phyloP scores from a whole-genome alignment of 2,329 filamentous ascomycete species.

The Botrytis paeoniae region DNA sequence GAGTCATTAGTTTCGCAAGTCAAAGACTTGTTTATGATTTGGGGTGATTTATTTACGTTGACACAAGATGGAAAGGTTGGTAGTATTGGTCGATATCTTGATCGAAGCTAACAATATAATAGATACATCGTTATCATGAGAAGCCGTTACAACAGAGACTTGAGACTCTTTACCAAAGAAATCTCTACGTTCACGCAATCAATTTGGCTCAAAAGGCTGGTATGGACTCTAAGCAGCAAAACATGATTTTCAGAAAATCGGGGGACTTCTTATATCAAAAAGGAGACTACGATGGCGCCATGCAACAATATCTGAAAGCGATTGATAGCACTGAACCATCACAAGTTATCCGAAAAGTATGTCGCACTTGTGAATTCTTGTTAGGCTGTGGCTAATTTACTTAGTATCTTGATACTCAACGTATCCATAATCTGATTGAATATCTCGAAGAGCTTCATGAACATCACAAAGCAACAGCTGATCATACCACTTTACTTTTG shows the following conservation, averaged over 20 bases:
- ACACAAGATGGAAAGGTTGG: slow-evolving; percentile 86
- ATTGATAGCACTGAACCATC: slow-evolving; percentile 96
- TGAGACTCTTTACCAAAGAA: slow-evolving; percentile 89
- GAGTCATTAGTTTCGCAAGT: slow-evolving; percentile 81
- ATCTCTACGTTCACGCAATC: slow-evolving; percentile 87
- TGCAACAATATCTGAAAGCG: slow-evolving; percentile 95
- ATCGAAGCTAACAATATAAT: slow-evolving; percentile 42
- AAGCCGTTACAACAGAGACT: slow-evolving; percentile 87
- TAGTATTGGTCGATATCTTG: background rate
- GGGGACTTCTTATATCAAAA: slow-evolving; percentile 94
- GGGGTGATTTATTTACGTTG: slow-evolving; percentile 89
- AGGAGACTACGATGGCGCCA: slow-evolving; percentile 94
- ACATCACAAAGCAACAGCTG: slow-evolving; percentile 85
- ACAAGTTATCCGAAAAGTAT: slow-evolving; percentile 87
- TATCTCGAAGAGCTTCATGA: slow-evolving; percentile 96
- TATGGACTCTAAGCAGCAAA: slow-evolving; percentile 76
- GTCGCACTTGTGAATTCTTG: background rate
- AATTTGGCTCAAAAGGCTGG: slow-evolving; percentile 88
- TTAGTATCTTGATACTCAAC: slow-evolving; percentile 90
- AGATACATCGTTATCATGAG: slow-evolving; percentile 87
- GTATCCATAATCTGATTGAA: slow-evolving; percentile 95
- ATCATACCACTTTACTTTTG: slow-evolving; percentile 89
- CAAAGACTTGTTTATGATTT: slow-evolving; percentile 76
- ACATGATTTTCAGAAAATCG: slow-evolving; percentile 88
- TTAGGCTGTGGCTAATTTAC: slow-evolving; percentile 34